These are phyloP conservation scores for Lactarius vividus DNA, from an alignment of 768 basidiomycete species.

Conservation along the genomic window DNA sequence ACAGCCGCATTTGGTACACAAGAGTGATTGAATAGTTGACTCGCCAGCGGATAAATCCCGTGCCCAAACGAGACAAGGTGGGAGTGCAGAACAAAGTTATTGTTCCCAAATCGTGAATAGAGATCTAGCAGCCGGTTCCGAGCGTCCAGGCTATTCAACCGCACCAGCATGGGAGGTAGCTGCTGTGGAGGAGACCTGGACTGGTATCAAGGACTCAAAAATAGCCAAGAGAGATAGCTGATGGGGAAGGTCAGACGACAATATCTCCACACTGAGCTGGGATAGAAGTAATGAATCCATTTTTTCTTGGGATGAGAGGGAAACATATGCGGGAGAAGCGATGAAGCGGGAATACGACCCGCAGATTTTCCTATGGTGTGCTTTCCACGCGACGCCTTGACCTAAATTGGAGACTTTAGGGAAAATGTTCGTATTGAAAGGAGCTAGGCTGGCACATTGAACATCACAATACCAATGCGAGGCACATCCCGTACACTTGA, in stretches of 20 bases:
- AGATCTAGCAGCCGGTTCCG: conserved; percentile 33
- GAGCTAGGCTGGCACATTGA: conserved; percentile 47
- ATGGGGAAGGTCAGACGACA: conserved; percentile 23
- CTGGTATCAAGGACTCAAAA: conserved; percentile 31
- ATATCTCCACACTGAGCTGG: conserved; percentile 50
- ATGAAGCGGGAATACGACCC: conserved; percentile 49
- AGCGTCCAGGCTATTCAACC: neutral
- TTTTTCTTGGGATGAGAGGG: conserved; percentile 51
- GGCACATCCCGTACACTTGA: conserved; percentile 62
- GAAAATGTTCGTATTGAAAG: conserved; percentile 7
- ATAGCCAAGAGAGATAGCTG: conserved; percentile 4
- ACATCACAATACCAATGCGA: conserved; percentile 72
- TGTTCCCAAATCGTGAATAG: conserved; percentile 69
- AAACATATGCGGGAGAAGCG: conserved; percentile 46
- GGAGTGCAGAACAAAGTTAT: conserved; percentile 76
- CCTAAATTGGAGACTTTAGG: conserved; percentile 42
- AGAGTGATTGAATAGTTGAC: conserved; percentile 81
- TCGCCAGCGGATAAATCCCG: conserved; percentile 74
- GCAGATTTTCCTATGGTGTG: conserved; percentile 69
- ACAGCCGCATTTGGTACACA: conserved; percentile 71
- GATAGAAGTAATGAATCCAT: conserved; percentile 64
- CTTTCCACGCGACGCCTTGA: conserved; percentile 65
- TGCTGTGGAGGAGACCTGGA: conserved; percentile 31
- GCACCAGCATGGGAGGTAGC: conserved; percentile 33
- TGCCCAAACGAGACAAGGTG: conserved; percentile 68